phyloP scores from a whole-genome alignment of 176 grass and related monocot species.

The Pharus latifolius region DNA sequence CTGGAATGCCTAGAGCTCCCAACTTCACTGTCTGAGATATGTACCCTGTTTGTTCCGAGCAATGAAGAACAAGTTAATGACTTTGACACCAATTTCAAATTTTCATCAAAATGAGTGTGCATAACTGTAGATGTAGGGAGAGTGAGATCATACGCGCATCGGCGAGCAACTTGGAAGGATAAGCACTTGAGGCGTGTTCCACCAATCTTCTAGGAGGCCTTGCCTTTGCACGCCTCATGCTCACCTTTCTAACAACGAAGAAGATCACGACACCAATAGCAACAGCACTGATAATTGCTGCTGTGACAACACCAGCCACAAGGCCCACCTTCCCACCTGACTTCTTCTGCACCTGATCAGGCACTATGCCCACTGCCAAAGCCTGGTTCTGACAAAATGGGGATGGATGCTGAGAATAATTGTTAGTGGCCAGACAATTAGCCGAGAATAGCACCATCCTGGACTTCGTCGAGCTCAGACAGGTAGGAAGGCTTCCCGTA shows the following conservation, averaged over 20 bases:
- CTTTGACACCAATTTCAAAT: not conserved
- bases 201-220: constrained; percentile 47
- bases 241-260: constrained; percentile 34
- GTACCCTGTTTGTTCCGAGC: constrained; percentile 34
- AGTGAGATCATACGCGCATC: constrained; percentile 61
- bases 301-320: constrained; percentile 8
- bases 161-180: constrained; percentile 67
- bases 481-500: constrained; percentile 63
- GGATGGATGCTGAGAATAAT: constrained; percentile 44
- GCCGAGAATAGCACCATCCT: constrained; percentile 30
- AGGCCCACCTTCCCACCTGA: constrained; percentile 10
- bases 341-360: constrained; percentile 9
- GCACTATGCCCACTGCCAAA: constrained; percentile 75
- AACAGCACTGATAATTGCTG: constrained; percentile 19
- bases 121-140: not conserved
- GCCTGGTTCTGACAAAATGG: constrained; percentile 87
- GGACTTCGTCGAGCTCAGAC: constrained; percentile 26
- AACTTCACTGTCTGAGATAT: constrained; percentile 59
- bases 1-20: constrained; percentile 57
- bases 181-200: constrained; percentile 77
- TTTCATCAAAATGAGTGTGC: not conserved
- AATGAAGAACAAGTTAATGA: not conserved
- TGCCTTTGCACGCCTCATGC: constrained; percentile 17
- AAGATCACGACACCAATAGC: constrained; percentile 23
- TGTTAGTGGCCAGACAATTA: constrained; percentile 49